Base-by-base conservation (phyloP, 345 rosid species). In the Raphanus sativus region DNA sequence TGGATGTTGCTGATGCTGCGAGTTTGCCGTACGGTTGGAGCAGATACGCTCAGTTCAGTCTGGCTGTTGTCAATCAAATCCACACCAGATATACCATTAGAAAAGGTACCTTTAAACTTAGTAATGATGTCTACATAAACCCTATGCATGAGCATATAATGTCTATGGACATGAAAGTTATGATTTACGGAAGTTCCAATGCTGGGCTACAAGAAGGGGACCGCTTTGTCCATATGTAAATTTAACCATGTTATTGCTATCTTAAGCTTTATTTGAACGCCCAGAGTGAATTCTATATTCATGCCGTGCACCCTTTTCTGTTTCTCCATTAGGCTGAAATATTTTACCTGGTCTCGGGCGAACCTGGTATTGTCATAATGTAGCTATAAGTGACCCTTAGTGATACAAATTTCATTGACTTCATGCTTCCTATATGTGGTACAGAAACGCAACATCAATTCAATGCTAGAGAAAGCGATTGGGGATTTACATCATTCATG, bases 401-500 rank as follows among this genome's bases (percentile, higher is more conserved):
- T 67, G 36, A 48, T 68, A 50, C 26, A 6, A 52, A 38, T 74
- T 21, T 68, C 30, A 38, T 34, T 79, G 65, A 73, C 33, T 38
- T 63, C 70, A 45, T 69, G 66, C 34, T 65, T 73, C 42, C 76
- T 68, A 67, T 63, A 36, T 79, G 62, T 42, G 77, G 16, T 76
- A 76, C 88, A 94, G 98, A 94, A 73, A 92, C 97, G 6, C 94
- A 91, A 56, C 98, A 94, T 83, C 96, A 90, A 59, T 94, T 94
- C 84, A 92, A 87, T 83, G 90, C 94, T 38, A 84, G 97, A 70
- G 97, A 89, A 85, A 90, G 97, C 69, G 97, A 94, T 84, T 94
- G 98, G 97, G 98, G 98, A 28, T 92, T 92, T 74, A 89, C 94
- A 68, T 86, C 97, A 30, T 94, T 94, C 80, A 92, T 92, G 97